phyloP scores from a whole-genome alignment of 163 green algal genomes.

The Prototheca stagnorum region DNA sequence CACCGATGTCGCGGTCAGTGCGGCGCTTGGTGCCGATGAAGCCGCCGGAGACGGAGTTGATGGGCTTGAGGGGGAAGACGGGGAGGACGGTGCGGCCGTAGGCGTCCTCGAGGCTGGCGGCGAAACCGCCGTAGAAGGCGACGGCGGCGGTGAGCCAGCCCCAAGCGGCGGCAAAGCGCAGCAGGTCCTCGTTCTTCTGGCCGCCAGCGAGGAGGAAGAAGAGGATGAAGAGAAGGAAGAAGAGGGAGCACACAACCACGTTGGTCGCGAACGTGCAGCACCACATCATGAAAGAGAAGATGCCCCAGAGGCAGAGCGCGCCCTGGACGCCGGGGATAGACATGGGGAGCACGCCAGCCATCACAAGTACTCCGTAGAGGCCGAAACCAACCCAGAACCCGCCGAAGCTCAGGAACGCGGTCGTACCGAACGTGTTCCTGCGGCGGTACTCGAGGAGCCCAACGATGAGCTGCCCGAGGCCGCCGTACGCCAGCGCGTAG shows the following conservation, averaged over 20 bases:
- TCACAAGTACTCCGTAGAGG: slow-evolving; percentile 1
- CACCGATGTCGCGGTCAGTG: neutral
- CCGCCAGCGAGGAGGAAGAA: slow-evolving; percentile 19
- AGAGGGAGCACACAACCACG: slow-evolving; percentile 13
- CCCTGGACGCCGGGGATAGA: neutral
- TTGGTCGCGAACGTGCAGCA: slow-evolving; percentile 7
- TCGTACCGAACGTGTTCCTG: slow-evolving; percentile 42
- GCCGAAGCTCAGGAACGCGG: slow-evolving; percentile 34
- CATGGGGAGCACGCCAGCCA: neutral
- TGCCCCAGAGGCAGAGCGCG: slow-evolving; percentile 2
- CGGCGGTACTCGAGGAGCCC: slow-evolving; percentile 47
- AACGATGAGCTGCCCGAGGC: slow-evolving; percentile 40
- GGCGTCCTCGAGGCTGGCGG: slow-evolving; percentile 15
- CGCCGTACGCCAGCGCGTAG: slow-evolving; percentile 28
- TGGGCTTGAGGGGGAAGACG: slow-evolving; percentile 12
- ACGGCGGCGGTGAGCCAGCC: slow-evolving; percentile 9
- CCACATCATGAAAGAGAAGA: slow-evolving; percentile 3
- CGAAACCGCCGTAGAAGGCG: slow-evolving; percentile 10
- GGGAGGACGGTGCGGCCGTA: slow-evolving; percentile 12
- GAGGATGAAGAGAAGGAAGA: slow-evolving; percentile 13
- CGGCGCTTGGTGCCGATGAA: neutral
- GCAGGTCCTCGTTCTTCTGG: slow-evolving; percentile 5
- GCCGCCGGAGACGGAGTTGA: neutral
- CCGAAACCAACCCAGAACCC: slow-evolving; percentile 31
- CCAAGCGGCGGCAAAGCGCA: slow-evolving; percentile 15